Evolutionary conservation across 805 yeast genomes (phyloP).

Genomic region (Yarrowia deformans): DNA sequence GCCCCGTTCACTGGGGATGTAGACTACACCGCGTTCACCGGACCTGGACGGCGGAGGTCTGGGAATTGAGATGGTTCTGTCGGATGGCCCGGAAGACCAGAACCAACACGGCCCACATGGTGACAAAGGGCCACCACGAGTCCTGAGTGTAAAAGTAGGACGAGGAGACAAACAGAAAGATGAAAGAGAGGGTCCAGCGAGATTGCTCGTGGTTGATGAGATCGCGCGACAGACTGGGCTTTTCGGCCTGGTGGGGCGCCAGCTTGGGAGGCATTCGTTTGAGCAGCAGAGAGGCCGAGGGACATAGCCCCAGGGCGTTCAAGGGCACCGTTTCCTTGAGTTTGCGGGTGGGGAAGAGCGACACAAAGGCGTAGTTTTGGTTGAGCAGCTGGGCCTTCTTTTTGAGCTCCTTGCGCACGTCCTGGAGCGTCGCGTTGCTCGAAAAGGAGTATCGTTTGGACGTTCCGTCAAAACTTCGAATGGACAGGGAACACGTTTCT

Average conservation of each 20-base stretch:
- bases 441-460: slow-evolving; percentile 34
- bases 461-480: slow-evolving; percentile 26
- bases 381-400: slow-evolving; percentile 26
- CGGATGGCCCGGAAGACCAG: slow-evolving; percentile 33
- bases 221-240: slow-evolving; percentile 34
- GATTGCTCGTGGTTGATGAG: slow-evolving; percentile 39
- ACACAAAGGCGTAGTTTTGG: slow-evolving; percentile 39
- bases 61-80: slow-evolving; percentile 34
- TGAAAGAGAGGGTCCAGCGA: slow-evolving; percentile 36
- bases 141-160: slow-evolving; percentile 36
- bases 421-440: slow-evolving; percentile 27
- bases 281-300: slow-evolving; percentile 30
- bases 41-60: slow-evolving; percentile 23
- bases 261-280: slow-evolving; percentile 34
- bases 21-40: too few species aligned
- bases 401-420: slow-evolving; percentile 34
- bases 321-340: slow-evolving; percentile 32
- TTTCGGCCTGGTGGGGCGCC: slow-evolving; percentile 36
- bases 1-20: background rate
- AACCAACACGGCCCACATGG: slow-evolving; percentile 38
- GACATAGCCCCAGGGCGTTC: slow-evolving; percentile 16
- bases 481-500: slow-evolving; percentile 35
- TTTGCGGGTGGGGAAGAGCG: slow-evolving; percentile 33
- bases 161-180: slow-evolving; percentile 34
- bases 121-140: slow-evolving; percentile 39